phyloP scores from a whole-genome alignment of 768 basidiomycete genomes.

The Mrakia gelida region DNA sequence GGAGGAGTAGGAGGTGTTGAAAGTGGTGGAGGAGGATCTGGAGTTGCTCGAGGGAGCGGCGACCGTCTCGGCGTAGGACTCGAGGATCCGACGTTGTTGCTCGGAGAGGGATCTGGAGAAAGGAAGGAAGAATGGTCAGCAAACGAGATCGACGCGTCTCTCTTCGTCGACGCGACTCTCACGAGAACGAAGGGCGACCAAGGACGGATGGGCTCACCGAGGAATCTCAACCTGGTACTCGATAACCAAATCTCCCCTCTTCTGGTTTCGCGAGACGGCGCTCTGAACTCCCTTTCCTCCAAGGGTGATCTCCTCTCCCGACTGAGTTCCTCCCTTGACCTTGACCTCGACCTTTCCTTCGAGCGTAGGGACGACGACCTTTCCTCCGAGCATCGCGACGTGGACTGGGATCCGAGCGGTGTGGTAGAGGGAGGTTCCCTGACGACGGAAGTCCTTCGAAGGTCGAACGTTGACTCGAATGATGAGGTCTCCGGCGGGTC shows the following conservation, averaged over 20 bases:
- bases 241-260: constrained; percentile 65
- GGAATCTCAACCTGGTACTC: constrained; percentile 83
- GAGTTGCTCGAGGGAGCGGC: constrained; percentile 4
- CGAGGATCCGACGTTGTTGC: constrained; percentile 23
- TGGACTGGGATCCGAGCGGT: constrained; percentile 86
- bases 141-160: background rate
- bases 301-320: constrained; percentile 93
- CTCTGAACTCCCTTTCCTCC: constrained; percentile 75
- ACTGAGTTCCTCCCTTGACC: constrained; percentile 87
- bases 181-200: background rate
- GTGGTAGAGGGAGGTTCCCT: constrained; percentile 87
- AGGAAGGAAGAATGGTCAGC: background rate
- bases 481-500: constrained; percentile 74
- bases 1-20: background rate
- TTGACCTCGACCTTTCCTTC: constrained; percentile 94
- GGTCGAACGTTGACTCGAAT: constrained; percentile 78
- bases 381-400: constrained; percentile 85
- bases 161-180: background rate
- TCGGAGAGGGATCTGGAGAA: constrained; percentile 20
- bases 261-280: constrained; percentile 58
- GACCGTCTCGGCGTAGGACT: constrained; percentile 26
- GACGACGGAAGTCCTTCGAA: constrained; percentile 79
- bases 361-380: constrained; percentile 84
- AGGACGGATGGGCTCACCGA: constrained; percentile 56
- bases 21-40: background rate